Evolutionary conservation across 768 basidiomycete genomes (phyloP).

Genomic region (Pleurotus cornucopiae): DNA sequence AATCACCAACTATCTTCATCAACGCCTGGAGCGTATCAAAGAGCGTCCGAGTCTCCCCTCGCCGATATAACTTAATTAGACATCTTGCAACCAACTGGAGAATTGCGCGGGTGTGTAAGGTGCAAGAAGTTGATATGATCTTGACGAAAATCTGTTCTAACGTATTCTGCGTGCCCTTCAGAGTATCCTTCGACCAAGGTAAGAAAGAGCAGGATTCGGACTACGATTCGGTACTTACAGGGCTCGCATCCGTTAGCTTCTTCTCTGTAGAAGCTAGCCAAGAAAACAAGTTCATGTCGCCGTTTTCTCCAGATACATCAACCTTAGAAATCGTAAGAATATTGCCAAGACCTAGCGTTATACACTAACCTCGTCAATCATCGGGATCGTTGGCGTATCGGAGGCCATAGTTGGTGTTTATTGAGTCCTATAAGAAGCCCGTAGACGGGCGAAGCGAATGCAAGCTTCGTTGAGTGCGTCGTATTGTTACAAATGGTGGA

Average conservation of each 20-base stretch:
- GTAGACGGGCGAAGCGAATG: too few species aligned
- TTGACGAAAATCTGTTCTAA: conserved; percentile 66
- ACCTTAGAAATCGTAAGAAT: conserved; percentile 35
- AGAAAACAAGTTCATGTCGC: conserved; percentile 79
- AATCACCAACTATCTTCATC: conserved; percentile 69
- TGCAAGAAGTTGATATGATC: conserved; percentile 54
- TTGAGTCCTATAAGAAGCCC: too few species aligned
- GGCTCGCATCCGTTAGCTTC: conserved; percentile 40
- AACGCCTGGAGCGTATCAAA: conserved; percentile 85
- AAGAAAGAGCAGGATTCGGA: conserved; percentile 6
- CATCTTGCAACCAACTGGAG: conserved; percentile 79
- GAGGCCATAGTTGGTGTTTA: too few species aligned
- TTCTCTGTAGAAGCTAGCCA: conserved; percentile 73
- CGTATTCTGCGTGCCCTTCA: conserved; percentile 60
- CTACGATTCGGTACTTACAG: conserved; percentile 38
- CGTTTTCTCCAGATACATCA: conserved; percentile 68
- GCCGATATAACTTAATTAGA: conserved; percentile 65
- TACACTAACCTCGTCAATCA: too few species aligned
- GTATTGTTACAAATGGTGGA: too few species aligned
- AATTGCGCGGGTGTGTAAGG: conserved; percentile 77
- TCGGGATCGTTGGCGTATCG: too few species aligned
- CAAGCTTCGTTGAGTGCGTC: too few species aligned
- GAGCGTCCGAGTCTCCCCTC: conserved; percentile 78
- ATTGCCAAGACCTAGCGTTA: too few species aligned
- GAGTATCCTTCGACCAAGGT: conserved; percentile 43